Evolutionary conservation across 116 monocot genomes (phyloP).

Genomic region (Papilionanthe hybrid): DNA sequence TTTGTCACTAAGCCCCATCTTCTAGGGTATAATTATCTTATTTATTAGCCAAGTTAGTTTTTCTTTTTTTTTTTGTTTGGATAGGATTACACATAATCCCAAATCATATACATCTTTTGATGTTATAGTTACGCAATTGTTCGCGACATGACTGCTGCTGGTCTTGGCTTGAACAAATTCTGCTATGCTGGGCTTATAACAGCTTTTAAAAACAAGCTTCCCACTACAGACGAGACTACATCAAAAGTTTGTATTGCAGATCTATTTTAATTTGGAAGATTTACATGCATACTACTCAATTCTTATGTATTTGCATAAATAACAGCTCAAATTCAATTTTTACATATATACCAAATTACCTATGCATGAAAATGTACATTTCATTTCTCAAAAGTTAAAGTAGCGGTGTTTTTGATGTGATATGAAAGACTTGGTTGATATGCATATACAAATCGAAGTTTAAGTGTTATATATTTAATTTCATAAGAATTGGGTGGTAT

Average conservation of each 20-base stretch:
- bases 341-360: no score
- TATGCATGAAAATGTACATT: no score
- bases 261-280: background rate
- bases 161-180: slow-evolving; percentile 86
- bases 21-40: background rate
- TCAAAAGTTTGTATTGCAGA: slow-evolving; percentile 45
- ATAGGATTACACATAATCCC: background rate
- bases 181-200: slow-evolving; percentile 97
- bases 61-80: slow-evolving; percentile 1
- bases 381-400: no score
- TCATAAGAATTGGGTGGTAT: no score
- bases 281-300: no score
- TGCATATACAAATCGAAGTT: no score
- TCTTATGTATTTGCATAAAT: no score
- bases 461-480: no score
- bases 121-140: slow-evolving; percentile 72
- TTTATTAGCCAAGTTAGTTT: background rate
- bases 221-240: slow-evolving; percentile 56
- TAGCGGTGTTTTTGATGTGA: no score
- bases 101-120: slow-evolving; percentile 1
- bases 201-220: slow-evolving; percentile 78
- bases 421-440: no score
- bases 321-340: no score
- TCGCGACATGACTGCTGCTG: slow-evolving; percentile 96
- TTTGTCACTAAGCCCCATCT: background rate